Base-by-base conservation (phyloP, 1,139 yeast species). In the Protomyces inundatus region DNA sequence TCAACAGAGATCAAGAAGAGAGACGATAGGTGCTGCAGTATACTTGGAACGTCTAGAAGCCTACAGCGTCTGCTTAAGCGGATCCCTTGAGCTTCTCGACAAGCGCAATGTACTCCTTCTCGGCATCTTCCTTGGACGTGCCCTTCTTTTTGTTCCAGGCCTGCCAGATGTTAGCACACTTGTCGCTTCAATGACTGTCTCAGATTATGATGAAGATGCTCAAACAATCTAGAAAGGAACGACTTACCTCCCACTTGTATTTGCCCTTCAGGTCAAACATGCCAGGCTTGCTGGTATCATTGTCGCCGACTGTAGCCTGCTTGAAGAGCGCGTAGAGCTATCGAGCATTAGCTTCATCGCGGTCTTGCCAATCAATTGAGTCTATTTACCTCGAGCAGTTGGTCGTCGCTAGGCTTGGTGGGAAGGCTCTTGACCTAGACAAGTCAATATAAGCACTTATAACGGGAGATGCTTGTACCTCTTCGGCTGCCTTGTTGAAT, bases 251-350 rank as follows among this genome's bases (percentile, higher is more conserved):
- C 98, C 98, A 93, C 83, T 93, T 93, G 84, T 88, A 88, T 79
- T 93, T 91, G 71, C 93, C 70, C 68, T 69, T 70, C 79, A 93
- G 82, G 79, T 91, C 96, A 77, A 91, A 89, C 69, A 88, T 79
- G 69, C 97, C 95, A 66, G 80, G 86, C 77, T 87, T 87, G 66
- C 84, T 79, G 67, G 95, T 87, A 76, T 81, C 82, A 81, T 88
- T 88, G 82, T 93, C 98, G 70, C 98, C 98, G 66, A 86, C 87
- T 56, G 98, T 91, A 69, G 98, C 96, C 80, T 93, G 98, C 80
- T 93, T 93, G 86, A 82, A 93, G 73, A 93, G 82, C 53, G 95
- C 97, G 80, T 93, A 93, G 73, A 78, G 75, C 77, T 76, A 77
- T 3, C 5, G 51, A 42, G 36, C 42, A 33, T 34, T 42, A 36